Evolutionary conservation across 2,329 filamentous ascomycete genomes (phyloP).

Genomic region (Eutypa lata): DNA sequence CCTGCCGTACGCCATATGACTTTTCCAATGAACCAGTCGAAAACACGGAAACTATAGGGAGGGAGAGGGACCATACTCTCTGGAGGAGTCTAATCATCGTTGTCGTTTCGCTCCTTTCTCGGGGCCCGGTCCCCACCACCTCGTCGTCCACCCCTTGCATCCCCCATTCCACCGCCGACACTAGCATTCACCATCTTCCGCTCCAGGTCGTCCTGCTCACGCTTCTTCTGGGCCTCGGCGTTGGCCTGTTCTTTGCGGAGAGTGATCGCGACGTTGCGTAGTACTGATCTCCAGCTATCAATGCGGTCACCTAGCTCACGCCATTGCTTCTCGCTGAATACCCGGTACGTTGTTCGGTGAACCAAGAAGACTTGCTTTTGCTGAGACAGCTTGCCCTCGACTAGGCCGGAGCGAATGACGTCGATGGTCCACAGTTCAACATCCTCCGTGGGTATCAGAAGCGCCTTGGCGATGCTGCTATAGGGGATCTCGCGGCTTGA

Average conservation of each 20-base stretch:
- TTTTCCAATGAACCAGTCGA: conserved; percentile 21
- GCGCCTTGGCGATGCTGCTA: conserved; percentile 74
- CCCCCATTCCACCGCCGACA: conserved; percentile 31
- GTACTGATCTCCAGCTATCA: conserved; percentile 84
- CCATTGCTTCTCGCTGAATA: conserved; percentile 98
- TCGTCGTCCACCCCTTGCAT: conserved; percentile 29
- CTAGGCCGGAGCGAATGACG: conserved; percentile 89
- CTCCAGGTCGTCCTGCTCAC: conserved; percentile 69
- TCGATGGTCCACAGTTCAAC: conserved; percentile 99
- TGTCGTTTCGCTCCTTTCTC: conserved; percentile 48
- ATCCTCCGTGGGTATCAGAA: conserved; percentile 78
- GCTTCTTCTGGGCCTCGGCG: conserved; percentile 73
- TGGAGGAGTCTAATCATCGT: conserved; percentile 48
- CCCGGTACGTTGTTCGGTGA: conserved; percentile 92
- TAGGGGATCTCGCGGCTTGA: conserved; percentile 88
- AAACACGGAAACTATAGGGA: conserved; percentile 16
- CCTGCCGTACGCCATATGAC: conserved; percentile 26
- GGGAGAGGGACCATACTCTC: conserved; percentile 2
- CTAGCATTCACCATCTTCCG: conserved; percentile 54
- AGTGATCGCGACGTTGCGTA: conserved; percentile 74
- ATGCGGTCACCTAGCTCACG: conserved; percentile 86
- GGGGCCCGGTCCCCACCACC: conserved; percentile 29
- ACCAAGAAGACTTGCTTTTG: conserved; percentile 90
- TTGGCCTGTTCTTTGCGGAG: conserved; percentile 79
- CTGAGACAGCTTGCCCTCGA: conserved; percentile 95